Evolutionary conservation across 1,284 basidiomycete species (phyloP), one percentile per base, ranked within the genome.

Genomic region (Hypsizygus ulmarius): DNA sequence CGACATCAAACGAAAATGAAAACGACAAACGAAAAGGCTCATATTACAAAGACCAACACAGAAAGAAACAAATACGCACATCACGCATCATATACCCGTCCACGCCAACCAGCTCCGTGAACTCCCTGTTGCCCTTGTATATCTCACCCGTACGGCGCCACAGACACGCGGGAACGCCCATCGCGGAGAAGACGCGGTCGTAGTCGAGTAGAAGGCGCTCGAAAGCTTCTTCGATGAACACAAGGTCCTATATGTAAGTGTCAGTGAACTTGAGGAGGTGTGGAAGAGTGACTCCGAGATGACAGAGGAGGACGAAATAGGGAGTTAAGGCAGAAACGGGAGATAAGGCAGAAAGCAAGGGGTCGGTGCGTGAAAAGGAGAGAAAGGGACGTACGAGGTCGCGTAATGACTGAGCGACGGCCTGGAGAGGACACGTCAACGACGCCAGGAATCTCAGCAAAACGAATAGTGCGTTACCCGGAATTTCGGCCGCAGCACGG

Each of bases 81-180:
- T 93, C 89, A 12, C 89, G 80, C 63, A 92, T 77, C 78, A 85
- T 83, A 54, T 82, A 82, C 25, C 90, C 88, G 52, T 91, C 87
- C 1, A 93, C 78, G 1, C 91, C 90, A 12, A 94, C 86, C 2
- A 96, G 72, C 59, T 93, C 90, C 3, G 90, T 86, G 67, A 96
- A 96, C 69, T 97, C 94, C 51, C 92, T 83, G 64, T 99, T 99
- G 33, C 85, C 96, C 70, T 95, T 98, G 77, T 98, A 97, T 51
- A 99, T 98, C 70, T 99, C 95, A 19, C 97, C 97, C 1, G 96
- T 98, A 39, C 96, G 74, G 25, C 95, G 77, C 97, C 96, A 99
- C 5, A 99, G 78, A 59, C 96, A 99, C 0, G 93, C 93, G 0
- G 97, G 97, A 7, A 98, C 93, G 36, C 93, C 94, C 84, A 97